A percentile compares a stretch with the other conserved stretches of the same genome.
Evolutionary conservation across 139 green algal genomes (phyloP).

Genomic region (Chlorella vulgaris): DNA sequence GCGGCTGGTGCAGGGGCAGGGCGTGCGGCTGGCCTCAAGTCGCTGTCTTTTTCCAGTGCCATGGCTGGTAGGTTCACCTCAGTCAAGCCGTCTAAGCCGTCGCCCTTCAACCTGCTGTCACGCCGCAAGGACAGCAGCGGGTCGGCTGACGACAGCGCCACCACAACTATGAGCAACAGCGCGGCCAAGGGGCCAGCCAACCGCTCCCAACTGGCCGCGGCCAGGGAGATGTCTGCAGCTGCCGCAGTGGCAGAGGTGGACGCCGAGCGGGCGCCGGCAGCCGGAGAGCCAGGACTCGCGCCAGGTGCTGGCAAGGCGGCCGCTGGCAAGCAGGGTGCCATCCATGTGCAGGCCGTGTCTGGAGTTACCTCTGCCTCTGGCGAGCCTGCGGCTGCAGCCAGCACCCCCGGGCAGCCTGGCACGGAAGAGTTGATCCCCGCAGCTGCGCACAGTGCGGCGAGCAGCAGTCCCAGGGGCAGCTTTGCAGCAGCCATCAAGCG

Average conservation of each 20-base stretch:
- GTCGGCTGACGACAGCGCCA: not conserved
- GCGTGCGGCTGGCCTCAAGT: not conserved
- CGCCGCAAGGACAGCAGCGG: not conserved
- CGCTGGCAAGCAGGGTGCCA: not conserved
- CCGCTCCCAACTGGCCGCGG: not conserved
- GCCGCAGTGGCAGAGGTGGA: constrained; percentile 14
- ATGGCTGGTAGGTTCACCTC: constrained; percentile 26
- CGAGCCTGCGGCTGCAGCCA: no score
- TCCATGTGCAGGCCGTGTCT: constrained; percentile 6
- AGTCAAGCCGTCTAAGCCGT: constrained; percentile 19
- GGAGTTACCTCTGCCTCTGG: not conserved
- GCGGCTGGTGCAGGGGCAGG: not conserved
- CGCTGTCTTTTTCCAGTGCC: constrained; percentile 15
- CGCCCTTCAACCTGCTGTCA: not conserved
- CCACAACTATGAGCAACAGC: not conserved
- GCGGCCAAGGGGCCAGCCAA: not conserved
- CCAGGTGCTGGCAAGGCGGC: not conserved
- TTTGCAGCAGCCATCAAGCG: constrained; percentile 25
- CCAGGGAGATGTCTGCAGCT: not conserved
- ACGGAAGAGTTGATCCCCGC: not conserved
- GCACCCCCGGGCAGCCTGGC: no score
- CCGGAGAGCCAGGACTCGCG: no score
- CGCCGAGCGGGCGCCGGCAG: not conserved
- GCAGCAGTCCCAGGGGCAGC: not conserved
- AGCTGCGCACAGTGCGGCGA: no score